phyloP scores from a whole-genome alignment of 2,329 filamentous ascomycete genomes.

The Fusarium pininemorale region DNA sequence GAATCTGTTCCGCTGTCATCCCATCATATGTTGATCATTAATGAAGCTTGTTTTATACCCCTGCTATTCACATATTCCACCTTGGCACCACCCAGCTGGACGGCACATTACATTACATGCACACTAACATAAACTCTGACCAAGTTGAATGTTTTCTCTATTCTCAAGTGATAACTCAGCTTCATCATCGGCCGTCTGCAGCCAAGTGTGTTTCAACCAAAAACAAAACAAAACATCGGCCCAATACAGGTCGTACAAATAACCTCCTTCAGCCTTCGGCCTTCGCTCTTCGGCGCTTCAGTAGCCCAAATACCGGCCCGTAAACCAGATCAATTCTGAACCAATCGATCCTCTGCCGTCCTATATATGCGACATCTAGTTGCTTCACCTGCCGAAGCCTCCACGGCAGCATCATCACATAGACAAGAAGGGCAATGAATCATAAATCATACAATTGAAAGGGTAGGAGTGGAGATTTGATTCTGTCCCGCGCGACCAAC shows the following conservation, averaged over 20 bases:
- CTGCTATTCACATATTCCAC: not conserved
- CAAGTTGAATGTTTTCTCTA: not conserved
- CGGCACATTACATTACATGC: not conserved
- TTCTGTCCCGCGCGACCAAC: conserved; percentile 39
- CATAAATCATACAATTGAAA: conserved; percentile 28
- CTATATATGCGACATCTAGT: not conserved
- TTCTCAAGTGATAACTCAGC: not conserved
- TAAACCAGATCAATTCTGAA: not conserved
- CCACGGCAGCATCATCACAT: not conserved
- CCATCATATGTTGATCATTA: conserved; percentile 2
- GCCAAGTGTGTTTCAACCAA: not conserved
- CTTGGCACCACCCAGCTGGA: not conserved
- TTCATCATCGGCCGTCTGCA: not conserved
- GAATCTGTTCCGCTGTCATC: conserved; percentile 35
- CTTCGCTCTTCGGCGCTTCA: conserved; percentile 7
- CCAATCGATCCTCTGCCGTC: not conserved
- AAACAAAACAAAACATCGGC: conserved; percentile 1
- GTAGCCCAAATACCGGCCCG: not conserved
- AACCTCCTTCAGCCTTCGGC: not conserved
- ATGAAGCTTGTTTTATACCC: not conserved
- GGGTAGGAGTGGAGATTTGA: conserved; percentile 46
- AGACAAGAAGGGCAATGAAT: not conserved
- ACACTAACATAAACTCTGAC: not conserved
- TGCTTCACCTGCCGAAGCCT: not conserved
- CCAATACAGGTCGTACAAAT: not conserved